Conservation (phyloP, 257 asterid species). For the Dorcoceras hygrometricum region DNA sequence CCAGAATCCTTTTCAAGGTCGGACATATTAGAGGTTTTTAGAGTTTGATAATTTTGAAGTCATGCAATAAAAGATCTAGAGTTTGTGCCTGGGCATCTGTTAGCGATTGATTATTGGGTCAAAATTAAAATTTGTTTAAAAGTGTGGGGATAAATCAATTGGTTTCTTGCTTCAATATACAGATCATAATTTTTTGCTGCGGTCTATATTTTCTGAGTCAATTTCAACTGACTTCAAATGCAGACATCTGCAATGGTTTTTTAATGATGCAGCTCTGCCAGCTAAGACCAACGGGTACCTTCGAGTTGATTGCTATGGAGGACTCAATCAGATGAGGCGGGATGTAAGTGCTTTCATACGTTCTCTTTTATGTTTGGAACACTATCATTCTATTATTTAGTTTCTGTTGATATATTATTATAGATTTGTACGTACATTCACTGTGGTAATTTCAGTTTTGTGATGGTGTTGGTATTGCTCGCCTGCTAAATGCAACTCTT, state of each 20-base stretch:
- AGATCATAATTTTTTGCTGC: not conserved
- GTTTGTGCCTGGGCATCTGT: not conserved
- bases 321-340: slow-evolving; percentile 99
- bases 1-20: not conserved
- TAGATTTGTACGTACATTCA: not conserved
- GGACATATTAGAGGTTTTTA: not conserved
- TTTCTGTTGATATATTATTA: slow-evolving; percentile 9
- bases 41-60: not conserved
- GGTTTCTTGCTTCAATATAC: slow-evolving; percentile 5
- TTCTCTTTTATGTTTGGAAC: slow-evolving; percentile 8
- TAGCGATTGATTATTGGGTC: not conserved
- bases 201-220: slow-evolving; percentile 46
- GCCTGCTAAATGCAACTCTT: slow-evolving; percentile 92
- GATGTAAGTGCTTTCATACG: slow-evolving; percentile 58
- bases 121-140: slow-evolving; percentile 13
- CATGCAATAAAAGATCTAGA: not conserved
- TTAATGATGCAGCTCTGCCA: slow-evolving; percentile 96
- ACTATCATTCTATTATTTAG: not conserved
- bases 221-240: slow-evolving; percentile 56
- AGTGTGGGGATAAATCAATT: not conserved
- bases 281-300: slow-evolving; percentile 77
- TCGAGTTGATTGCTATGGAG: slow-evolving; percentile 98
- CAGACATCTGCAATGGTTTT: slow-evolving; percentile 77
- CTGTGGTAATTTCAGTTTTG: slow-evolving; percentile 60
- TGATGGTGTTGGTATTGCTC: slow-evolving; percentile 97